A percentile compares a stretch with the other conserved stretches of the same genome.
phyloP scores from a whole-genome alignment of 2,329 filamentous ascomycete genomes.

The Claviceps pazoutovae region DNA sequence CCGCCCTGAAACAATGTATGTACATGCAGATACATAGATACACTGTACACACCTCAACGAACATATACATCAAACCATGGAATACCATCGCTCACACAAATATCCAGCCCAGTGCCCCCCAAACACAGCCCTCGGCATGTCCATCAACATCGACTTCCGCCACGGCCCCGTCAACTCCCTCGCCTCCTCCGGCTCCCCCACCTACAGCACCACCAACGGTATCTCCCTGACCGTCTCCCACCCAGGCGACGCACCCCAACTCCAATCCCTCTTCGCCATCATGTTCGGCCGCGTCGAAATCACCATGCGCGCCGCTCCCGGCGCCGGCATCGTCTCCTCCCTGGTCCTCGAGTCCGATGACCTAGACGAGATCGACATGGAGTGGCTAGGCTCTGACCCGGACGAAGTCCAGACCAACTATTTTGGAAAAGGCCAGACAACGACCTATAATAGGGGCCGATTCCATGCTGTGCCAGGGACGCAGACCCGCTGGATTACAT shows the following conservation, averaged over 20 bases:
- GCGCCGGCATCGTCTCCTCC: slow-evolving; percentile 84
- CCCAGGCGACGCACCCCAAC: slow-evolving; percentile 71
- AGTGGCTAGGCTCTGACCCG: slow-evolving; percentile 75
- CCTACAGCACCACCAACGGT: slow-evolving; percentile 57
- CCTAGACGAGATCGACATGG: slow-evolving; percentile 93
- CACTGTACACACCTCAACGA: no score
- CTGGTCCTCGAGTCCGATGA: slow-evolving; percentile 82
- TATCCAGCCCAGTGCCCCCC: slow-evolving; percentile 46
- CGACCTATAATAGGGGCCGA: slow-evolving; percentile 73
- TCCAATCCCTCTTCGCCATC: slow-evolving; percentile 90
- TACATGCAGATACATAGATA: no score
- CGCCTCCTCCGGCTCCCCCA: slow-evolving; percentile 51
- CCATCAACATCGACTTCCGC: slow-evolving; percentile 75
- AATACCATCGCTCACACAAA: neutral
- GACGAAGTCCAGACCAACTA: slow-evolving; percentile 89
- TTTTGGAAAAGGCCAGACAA: slow-evolving; percentile 83
- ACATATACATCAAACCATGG: no score
- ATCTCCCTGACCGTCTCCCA: slow-evolving; percentile 66
- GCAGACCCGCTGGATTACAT: slow-evolving; percentile 68
- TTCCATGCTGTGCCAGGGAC: slow-evolving; percentile 58
- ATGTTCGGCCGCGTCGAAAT: slow-evolving; percentile 94
- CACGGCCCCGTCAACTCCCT: slow-evolving; percentile 69
- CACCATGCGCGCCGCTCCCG: slow-evolving; percentile 72
- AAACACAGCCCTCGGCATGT: slow-evolving; percentile 67
- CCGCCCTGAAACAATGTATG: neutral